A percentile compares a stretch with the other conserved stretches of the same genome.
phyloP scores from a whole-genome alignment of 75 land plant species.

The Chamaecyparis obtusa region DNA sequence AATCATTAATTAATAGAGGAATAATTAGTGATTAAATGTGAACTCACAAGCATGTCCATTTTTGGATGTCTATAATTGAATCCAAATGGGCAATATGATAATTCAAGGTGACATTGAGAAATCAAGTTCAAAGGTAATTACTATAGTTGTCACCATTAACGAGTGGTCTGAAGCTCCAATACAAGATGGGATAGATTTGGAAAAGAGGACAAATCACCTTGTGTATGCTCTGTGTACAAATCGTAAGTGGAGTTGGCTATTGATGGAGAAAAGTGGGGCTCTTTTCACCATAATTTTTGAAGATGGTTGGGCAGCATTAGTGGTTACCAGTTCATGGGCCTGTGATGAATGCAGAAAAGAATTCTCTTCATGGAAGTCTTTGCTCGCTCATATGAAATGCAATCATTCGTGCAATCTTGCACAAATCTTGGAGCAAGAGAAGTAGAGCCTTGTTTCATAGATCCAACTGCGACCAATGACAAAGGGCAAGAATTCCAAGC shows the following conservation, averaged over 20 bases:
- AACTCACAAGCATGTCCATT: too few species aligned
- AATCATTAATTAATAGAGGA: too few species aligned
- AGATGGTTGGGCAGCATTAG: background rate
- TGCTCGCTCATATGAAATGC: constrained; percentile 66
- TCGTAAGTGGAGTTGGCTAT: background rate
- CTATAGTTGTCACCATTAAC: too few species aligned
- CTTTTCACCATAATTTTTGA: background rate
- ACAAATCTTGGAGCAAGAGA: background rate
- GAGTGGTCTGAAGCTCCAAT: background rate
- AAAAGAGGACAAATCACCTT: background rate
- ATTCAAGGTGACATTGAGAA: too few species aligned
- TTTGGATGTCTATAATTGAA: too few species aligned
- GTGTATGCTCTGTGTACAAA: background rate
- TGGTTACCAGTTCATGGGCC: background rate
- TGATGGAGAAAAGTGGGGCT: background rate
- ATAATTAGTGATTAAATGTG: too few species aligned
- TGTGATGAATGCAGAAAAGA: constrained; percentile 62
- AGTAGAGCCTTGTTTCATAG: background rate
- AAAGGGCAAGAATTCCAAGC: constrained; percentile 23
- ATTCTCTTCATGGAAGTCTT: constrained; percentile 52
- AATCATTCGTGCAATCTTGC: constrained; percentile 19
- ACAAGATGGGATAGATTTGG: background rate
- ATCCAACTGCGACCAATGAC: background rate
- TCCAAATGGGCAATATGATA: too few species aligned
- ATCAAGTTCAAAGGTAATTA: too few species aligned